Evolutionary conservation across 306 rosid genomes (phyloP), one percentile per base, ranked within the genome.

Genomic region (Chamaecrista fasciculata): DNA sequence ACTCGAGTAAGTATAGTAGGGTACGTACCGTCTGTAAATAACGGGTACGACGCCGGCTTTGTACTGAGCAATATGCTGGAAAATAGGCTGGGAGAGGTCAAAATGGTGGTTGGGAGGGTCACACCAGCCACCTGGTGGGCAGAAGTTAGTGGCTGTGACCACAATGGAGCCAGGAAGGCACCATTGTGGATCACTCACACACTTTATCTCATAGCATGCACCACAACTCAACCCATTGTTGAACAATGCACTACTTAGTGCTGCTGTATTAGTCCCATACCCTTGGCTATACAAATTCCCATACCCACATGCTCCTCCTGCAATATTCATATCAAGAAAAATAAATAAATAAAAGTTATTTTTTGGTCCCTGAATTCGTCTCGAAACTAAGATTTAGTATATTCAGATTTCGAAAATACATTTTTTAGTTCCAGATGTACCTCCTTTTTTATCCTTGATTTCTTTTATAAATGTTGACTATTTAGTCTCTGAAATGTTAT

Each of bases 61-160:
- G 58, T 81, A 90, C 31, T 81, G 89, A 6, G 96, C 94, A 80
- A 90, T 90, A 57, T 68, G 86, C 25, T 79, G 94, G 69, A 90
- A 90, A 69, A 85, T 79, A 36, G 93, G 96, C 39, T 87, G 89
- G 69, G 96, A 75, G 24, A 90, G 93, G 53, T 90, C 96, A 64
- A 90, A 90, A 78, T 90, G 96, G 63, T 39, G 89, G 34, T 81
- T 76, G 0, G 93, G 96, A 81, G 93, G 96, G 78, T 90, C 87
- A 67, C 96, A 90, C 94, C 96, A 87, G 3, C 96, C 94, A 4
- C 93, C 96, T 15, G 96, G 96, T 0, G 93, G 93, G 61, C 93
- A 90, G 62, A 90, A 90, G 69, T 90, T 90, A 2, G 96, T 90
- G 75, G 96, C 93, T n/a, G 96, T 90, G 76, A 90, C 91, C 1